Evolutionary conservation across 805 yeast genomes (phyloP).

Genomic region (Torulaspora microellipsoides): DNA sequence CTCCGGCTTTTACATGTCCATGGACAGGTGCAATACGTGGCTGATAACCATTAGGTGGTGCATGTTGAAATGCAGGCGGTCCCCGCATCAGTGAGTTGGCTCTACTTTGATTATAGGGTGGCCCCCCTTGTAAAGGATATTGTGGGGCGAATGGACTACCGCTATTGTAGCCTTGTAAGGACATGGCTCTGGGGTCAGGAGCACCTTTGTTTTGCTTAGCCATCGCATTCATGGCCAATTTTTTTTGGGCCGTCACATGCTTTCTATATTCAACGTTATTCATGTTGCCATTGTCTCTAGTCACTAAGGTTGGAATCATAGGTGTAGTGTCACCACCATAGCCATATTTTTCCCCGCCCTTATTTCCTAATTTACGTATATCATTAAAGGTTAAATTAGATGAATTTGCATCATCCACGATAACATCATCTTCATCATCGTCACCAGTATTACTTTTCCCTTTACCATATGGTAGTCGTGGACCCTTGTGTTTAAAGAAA

Average conservation of each 20-base stretch:
- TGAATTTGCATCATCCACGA: constrained; percentile 33
- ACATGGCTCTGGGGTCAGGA: constrained; percentile 44
- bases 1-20: neutral
- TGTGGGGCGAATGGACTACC: constrained; percentile 12
- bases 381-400: constrained; percentile 56
- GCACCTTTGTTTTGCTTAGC: constrained; percentile 32
- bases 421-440: constrained; percentile 37
- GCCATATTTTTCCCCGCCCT: constrained; percentile 57
- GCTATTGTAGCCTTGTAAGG: constrained; percentile 31
- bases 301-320: constrained; percentile 63
- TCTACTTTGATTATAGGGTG: constrained; percentile 1
- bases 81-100: constrained; percentile 15
- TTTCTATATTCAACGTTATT: constrained; percentile 64
- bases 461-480: constrained; percentile 12
- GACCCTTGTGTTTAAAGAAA: constrained; percentile 22
- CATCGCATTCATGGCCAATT: constrained; percentile 45
- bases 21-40: neutral
- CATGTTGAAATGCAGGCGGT: constrained; percentile 9
- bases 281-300: constrained; percentile 32
- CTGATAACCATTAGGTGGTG: neutral
- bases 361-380: constrained; percentile 55
- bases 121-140: neutral
- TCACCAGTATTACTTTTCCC: constrained; percentile 31
- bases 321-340: constrained; percentile 59
- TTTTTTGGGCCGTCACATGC: constrained; percentile 63